Base-by-base conservation (phyloP, 2,329 filamentous ascomycete species). In the Sarocladium strictum region DNA sequence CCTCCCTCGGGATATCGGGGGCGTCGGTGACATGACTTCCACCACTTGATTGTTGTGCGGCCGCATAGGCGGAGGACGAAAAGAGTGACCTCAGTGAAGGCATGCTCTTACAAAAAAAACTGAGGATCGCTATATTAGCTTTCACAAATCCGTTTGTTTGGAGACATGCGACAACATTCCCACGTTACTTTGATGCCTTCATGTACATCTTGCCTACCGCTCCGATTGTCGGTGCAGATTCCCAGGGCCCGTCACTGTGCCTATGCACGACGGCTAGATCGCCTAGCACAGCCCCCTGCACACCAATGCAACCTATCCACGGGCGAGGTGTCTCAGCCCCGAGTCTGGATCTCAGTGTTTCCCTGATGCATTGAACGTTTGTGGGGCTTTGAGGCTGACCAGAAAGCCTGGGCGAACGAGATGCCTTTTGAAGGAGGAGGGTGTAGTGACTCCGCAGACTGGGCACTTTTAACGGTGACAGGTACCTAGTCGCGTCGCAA, bases 1-100 rank as follows among this genome's bases (percentile, higher is more conserved):
- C 27, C 17, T 45, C 19, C 27, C 55, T 50, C 2, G 52, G 52
- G 14, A 54, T 47, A 26, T 54, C 53, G 11, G 55, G 55, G 17
- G 41, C 52, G 15, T 47, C 21, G 10, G 55, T 56, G 27, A 54
- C 29, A 47, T 51, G 53, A 21, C 32, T 38, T 7, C 50, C 50
- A n/a, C n/a, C n/a, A 23, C 32, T 38, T 40, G 50, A 53, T 24
- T 32, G 50, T 29, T 53, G 32, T 6, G 35, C 33, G 11, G 50
- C 17, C 21, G 50, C 50, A 19, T 53, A 14, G 14, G 50, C 33
- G 32, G 33, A 32, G 26, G 50, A 53, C 21, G 38, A 33, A 24
- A 53, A 53, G 33, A 53, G 24, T 24, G 33, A 53, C 19, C 26
- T 19, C 19, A 53, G 15, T 23, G 47, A 35, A 33, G 47, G 27